Evolutionary conservation across 805 yeast genomes (phyloP).

Genomic region (Candida sphagnicola): DNA sequence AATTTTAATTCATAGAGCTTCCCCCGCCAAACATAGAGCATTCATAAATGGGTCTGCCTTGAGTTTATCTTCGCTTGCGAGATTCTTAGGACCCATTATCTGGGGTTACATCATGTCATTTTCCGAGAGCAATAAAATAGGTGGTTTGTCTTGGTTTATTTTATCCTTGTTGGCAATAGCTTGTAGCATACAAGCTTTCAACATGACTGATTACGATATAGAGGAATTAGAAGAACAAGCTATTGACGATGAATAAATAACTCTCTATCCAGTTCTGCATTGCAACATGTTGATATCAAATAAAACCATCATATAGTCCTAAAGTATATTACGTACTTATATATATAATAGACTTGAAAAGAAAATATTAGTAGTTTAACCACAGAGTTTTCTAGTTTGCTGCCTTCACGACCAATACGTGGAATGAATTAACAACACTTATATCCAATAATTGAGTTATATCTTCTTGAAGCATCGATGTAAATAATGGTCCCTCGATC

Average conservation of each 20-base stretch:
- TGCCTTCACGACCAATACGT: constrained; percentile 21
- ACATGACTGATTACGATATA: constrained; percentile 23
- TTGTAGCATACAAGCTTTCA: constrained; percentile 17
- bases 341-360: neutral
- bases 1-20: constrained; percentile 51
- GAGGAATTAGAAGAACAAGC: constrained; percentile 18
- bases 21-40: constrained; percentile 53
- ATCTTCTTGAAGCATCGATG: constrained; percentile 14
- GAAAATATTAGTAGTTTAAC: neutral
- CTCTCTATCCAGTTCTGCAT: too few relatives aligned
- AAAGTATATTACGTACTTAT: too few relatives aligned
- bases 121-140: constrained; percentile 20
- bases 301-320: too few relatives aligned
- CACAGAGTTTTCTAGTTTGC: constrained; percentile 3
- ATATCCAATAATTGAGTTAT: constrained; percentile 19
- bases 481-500: constrained; percentile 5
- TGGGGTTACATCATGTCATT: constrained; percentile 47
- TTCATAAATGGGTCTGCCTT: constrained; percentile 56
- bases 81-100: constrained; percentile 52
- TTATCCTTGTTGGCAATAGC: constrained; percentile 19
- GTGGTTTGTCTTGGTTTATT: constrained; percentile 29
- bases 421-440: constrained; percentile 20
- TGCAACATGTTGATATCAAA: too few relatives aligned
- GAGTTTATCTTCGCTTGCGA: constrained; percentile 49
- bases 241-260: neutral